These are phyloP conservation scores for Buddleja alternifolia DNA, from an alignment of 257 asterid species.

Conservation along the genomic window DNA sequence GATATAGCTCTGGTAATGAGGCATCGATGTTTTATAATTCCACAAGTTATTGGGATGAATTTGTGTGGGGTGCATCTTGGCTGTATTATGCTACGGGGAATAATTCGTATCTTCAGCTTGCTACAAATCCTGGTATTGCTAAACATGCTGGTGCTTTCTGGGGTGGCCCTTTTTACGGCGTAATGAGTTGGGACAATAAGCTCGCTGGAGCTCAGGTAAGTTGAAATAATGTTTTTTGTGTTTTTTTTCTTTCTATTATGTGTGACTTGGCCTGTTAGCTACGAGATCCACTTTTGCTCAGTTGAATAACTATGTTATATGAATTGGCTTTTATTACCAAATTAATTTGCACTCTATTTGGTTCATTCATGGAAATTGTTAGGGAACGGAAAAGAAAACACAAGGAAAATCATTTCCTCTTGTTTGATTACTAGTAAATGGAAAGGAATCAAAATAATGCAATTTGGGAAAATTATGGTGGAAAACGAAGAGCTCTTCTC, in stretches of 20 bases:
- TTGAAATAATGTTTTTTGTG: neutral
- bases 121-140: slow-evolving; percentile 76
- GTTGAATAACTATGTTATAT: neutral
- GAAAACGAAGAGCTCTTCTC: too few relatives aligned
- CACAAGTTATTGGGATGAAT: slow-evolving; percentile 83
- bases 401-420: too few relatives aligned
- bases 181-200: slow-evolving; percentile 90
- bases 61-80: slow-evolving; percentile 95
- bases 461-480: too few relatives aligned
- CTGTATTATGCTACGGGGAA: slow-evolving; percentile 95
- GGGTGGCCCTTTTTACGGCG: slow-evolving; percentile 96
- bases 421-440: too few relatives aligned
- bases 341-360: too few relatives aligned
- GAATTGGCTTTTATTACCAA: neutral
- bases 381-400: too few relatives aligned
- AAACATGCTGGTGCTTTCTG: slow-evolving; percentile 94
- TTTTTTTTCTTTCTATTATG: neutral
- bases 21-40: slow-evolving; percentile 78
- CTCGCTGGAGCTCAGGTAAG: slow-evolving; percentile 95
- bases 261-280: neutral
- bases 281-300: neutral
- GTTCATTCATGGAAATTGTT: too few relatives aligned
- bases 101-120: slow-evolving; percentile 77
- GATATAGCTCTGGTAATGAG: slow-evolving; percentile 74
- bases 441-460: too few relatives aligned